Evolutionary conservation across 148 eudicot species (phyloP).

Genomic region (Diospyros kaki): DNA sequence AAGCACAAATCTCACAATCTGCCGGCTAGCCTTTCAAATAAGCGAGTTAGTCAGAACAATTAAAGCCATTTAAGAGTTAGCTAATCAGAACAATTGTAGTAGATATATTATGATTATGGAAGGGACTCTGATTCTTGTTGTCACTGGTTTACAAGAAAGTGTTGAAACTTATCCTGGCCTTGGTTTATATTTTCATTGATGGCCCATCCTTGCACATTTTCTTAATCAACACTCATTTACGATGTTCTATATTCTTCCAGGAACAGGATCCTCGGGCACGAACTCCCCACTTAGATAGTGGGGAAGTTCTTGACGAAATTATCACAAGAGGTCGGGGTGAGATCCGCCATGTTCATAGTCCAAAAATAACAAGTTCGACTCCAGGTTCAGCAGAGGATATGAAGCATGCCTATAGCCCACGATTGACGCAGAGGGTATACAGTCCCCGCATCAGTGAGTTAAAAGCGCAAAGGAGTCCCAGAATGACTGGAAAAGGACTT

Average conservation of each 20-base stretch:
- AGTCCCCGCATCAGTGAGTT: conserved; percentile 50
- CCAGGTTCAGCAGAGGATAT: conserved; percentile 36
- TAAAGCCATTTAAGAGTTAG: not conserved
- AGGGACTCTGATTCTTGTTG: not conserved
- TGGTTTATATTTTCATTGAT: not conserved
- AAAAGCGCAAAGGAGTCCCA: conserved; percentile 43
- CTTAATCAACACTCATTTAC: not conserved
- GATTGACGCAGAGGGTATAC: conserved; percentile 28
- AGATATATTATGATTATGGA: not conserved
- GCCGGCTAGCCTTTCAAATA: not conserved
- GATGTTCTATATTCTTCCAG: conserved; percentile 29
- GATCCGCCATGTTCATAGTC: conserved; percentile 56
- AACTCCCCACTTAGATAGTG: conserved; percentile 36
- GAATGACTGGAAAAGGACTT: conserved; percentile 34
- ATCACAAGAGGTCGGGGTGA: conserved; percentile 88
- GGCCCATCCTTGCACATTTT: not conserved
- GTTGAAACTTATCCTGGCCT: not conserved
- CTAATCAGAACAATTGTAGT: not conserved
- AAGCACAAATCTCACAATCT: not conserved
- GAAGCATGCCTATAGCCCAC: conserved; percentile 59
- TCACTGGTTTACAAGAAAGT: not conserved
- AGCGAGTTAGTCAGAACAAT: not conserved
- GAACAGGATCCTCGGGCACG: conserved; percentile 37
- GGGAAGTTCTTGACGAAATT: conserved; percentile 68
- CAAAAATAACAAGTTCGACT: conserved; percentile 57